These are phyloP conservation scores for Glutinoglossum americanum DNA, from an alignment of 495 filamentous ascomycete species.

Conservation along the genomic window DNA sequence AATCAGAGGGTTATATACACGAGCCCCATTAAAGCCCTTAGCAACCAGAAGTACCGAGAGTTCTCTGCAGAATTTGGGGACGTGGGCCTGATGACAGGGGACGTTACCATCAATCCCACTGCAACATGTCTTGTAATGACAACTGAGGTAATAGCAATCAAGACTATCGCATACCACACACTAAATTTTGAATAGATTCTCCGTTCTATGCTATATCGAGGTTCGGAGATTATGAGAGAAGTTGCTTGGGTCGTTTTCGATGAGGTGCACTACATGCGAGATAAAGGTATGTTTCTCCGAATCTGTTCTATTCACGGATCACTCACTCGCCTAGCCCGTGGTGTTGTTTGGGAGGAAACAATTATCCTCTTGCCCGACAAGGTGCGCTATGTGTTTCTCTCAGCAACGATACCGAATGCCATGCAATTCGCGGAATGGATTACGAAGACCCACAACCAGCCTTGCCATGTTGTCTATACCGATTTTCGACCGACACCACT, in stretches of 20 bases:
- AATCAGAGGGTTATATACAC: constrained; percentile 99
- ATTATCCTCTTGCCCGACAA: constrained; percentile 95
- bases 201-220: constrained; percentile 92
- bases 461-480: constrained; percentile 96
- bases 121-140: constrained; percentile 98
- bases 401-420: constrained; percentile 96
- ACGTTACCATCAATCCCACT: constrained; percentile 97
- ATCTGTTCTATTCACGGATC: constrained; percentile 3
- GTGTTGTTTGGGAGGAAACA: constrained; percentile 98
- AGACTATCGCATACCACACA: background rate
- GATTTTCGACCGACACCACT: constrained; percentile 91
- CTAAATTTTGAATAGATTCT: constrained; percentile 37
- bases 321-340: constrained; percentile 30
- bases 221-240: constrained; percentile 97
- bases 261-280: constrained; percentile 95
- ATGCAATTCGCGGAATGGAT: constrained; percentile 99
- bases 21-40: constrained; percentile 94
- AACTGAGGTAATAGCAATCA: constrained; percentile 36
- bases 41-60: constrained; percentile 96
- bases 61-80: constrained; percentile 90
- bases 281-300: constrained; percentile 32
- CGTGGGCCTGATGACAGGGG: constrained; percentile 94
- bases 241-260: constrained; percentile 96
- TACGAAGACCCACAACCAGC: constrained; percentile 85
- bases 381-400: constrained; percentile 93